Conservation (phyloP, 768 basidiomycete genomes). For the Tricholoma sp. region DNA sequence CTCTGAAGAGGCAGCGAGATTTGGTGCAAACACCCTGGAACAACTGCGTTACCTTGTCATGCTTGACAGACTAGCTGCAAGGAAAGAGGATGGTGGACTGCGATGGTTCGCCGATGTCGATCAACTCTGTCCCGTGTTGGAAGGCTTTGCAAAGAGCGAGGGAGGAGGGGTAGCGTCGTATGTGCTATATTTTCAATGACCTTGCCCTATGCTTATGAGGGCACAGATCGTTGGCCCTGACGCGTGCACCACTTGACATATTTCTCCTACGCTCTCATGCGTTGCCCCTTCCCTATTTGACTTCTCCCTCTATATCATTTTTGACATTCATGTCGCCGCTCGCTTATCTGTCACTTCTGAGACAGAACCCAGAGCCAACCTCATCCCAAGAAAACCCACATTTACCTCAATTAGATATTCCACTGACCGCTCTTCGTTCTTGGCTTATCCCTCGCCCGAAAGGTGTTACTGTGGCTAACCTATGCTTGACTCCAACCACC, state of each 20-base stretch:
- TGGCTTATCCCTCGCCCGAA: conserved; percentile 34
- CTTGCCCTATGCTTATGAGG: conserved; percentile 1
- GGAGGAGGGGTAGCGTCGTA: conserved; percentile 50
- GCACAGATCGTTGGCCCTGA: conserved; percentile 33
- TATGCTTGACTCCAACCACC: conserved; percentile 34
- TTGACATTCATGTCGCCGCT: conserved; percentile 64
- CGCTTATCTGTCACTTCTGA: conserved; percentile 60
- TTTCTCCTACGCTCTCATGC: conserved; percentile 61
- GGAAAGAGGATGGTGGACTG: conserved; percentile 57
- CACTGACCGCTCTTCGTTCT: conserved; percentile 42
- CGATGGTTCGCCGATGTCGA: conserved; percentile 74
- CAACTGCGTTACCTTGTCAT: conserved; percentile 67
- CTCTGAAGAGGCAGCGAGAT: conserved; percentile 44
- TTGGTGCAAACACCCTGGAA: conserved; percentile 44
- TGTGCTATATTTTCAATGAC: conserved; percentile 16
- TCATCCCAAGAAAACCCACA: conserved; percentile 15
- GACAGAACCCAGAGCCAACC: conserved; percentile 19
- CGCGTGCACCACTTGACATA: conserved; percentile 60
- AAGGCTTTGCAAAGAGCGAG: conserved; percentile 48
- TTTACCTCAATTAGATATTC: conserved; percentile 46
- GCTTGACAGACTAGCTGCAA: conserved; percentile 61
- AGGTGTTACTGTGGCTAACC: conserved; percentile 54
- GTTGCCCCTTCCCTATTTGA: conserved; percentile 69
- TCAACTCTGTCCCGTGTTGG: conserved; percentile 42
- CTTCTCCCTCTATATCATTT: conserved; percentile 65